Percentiles rank a stretch among this genome's conserved stretches.
Evolutionary conservation across 108 stramenopile genomes (phyloP).

Genomic region (Skeletonema grethae): DNA sequence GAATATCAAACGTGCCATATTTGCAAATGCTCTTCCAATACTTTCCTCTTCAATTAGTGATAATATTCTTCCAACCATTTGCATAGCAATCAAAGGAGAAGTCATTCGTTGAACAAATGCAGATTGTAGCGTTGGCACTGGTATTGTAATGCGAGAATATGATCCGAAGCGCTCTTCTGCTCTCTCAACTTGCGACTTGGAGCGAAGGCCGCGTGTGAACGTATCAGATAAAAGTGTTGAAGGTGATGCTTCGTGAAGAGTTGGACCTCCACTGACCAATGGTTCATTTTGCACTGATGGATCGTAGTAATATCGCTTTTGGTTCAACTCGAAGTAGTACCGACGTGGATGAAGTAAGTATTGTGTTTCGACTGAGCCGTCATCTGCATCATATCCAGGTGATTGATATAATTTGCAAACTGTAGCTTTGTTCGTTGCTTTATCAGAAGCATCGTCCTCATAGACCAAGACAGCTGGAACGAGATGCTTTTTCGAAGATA

Average conservation of each 20-base stretch:
- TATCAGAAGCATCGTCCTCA: constrained; percentile 9
- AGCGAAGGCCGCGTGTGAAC: constrained; percentile 28
- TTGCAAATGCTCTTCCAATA: constrained; percentile 33
- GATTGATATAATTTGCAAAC: constrained; percentile 27
- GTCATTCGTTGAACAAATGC: constrained; percentile 57
- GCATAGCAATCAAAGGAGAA: constrained; percentile 61
- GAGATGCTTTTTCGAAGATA: constrained; percentile 9
- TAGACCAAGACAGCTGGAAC: constrained; percentile 28
- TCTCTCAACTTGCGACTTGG: constrained; percentile 15
- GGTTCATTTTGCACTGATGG: constrained; percentile 12
- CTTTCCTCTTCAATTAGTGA: constrained; percentile 60
- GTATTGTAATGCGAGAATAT: constrained; percentile 49
- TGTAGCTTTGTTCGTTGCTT: not conserved
- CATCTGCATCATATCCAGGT: constrained; percentile 15
- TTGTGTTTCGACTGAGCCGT: not conserved
- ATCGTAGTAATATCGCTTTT: constrained; percentile 55
- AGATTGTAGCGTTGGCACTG: constrained; percentile 49
- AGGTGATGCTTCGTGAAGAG: constrained; percentile 28
- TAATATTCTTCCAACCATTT: constrained; percentile 55
- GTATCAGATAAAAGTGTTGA: constrained; percentile 30
- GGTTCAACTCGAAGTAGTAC: constrained; percentile 55
- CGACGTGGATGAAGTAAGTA: constrained; percentile 18
- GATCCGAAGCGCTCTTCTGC: constrained; percentile 53
- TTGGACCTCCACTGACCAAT: constrained; percentile 52
- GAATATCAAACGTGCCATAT: constrained; percentile 19